These are phyloP conservation scores for Metschnikowia lochheadii DNA, from an alignment of 805 yeast species.

Conservation along the genomic window DNA sequence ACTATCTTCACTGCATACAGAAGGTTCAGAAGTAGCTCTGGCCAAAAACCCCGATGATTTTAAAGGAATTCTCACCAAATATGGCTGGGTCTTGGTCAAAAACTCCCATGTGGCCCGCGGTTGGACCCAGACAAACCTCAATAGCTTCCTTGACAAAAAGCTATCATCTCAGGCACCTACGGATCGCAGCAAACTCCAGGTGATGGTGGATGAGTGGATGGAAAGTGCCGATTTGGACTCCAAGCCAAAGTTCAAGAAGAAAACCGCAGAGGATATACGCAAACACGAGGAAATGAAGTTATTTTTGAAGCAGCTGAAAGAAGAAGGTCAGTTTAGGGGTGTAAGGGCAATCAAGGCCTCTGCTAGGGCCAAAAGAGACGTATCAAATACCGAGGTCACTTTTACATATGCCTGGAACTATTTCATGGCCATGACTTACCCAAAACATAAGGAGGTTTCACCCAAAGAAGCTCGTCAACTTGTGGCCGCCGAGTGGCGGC, in stretches of 20 bases:
- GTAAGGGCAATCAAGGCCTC: not conserved
- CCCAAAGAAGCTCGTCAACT: constrained; percentile 13
- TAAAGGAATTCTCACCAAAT: constrained; percentile 16
- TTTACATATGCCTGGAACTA: constrained; percentile 38
- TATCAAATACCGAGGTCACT: constrained; percentile 16
- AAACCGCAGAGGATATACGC: constrained; percentile 11
- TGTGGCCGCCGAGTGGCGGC: constrained; percentile 24
- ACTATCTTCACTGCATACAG: too few relatives aligned
- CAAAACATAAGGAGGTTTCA: constrained; percentile 14
- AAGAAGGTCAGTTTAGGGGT: constrained; percentile 13
- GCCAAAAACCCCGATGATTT: constrained; percentile 13
- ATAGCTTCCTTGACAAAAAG: constrained; percentile 4
- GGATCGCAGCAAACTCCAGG: constrained; percentile 8
- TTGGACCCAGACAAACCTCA: constrained; percentile 19
- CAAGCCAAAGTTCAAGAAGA: constrained; percentile 14
- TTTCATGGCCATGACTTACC: constrained; percentile 20
- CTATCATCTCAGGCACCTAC: not conserved
- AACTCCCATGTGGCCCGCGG: constrained; percentile 16
- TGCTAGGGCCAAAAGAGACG: not conserved
- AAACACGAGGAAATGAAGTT: constrained; percentile 18
- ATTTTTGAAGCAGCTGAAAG: constrained; percentile 22
- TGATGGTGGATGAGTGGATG: constrained; percentile 18
- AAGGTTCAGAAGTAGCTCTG: not conserved
- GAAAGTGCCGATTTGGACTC: constrained; percentile 6
- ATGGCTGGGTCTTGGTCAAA: constrained; percentile 24